Evolutionary conservation across 768 basidiomycete genomes (phyloP).

Genomic region (Collybiopsis luxurians): DNA sequence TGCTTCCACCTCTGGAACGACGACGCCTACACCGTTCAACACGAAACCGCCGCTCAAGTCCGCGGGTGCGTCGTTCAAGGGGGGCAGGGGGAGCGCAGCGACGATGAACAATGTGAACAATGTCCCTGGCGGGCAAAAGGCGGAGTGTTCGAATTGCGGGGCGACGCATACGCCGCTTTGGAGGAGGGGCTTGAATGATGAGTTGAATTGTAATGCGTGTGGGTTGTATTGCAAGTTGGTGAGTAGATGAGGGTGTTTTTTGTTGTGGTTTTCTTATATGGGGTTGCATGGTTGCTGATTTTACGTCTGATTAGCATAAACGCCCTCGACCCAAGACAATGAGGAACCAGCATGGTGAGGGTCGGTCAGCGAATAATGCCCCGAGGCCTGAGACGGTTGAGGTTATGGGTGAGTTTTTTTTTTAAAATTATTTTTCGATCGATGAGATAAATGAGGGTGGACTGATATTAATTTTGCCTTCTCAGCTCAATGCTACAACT

Average conservation of each 20-base stretch:
- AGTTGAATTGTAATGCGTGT: constrained; percentile 87
- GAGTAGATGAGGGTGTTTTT: constrained; percentile 22
- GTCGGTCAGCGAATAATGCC: constrained; percentile 52
- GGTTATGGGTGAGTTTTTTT: constrained; percentile 56
- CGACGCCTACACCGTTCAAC: background rate
- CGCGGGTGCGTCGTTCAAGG: background rate
- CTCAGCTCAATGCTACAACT: constrained; percentile 84
- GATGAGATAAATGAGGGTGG: too few relatives aligned
- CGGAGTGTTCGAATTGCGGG: constrained; percentile 86
- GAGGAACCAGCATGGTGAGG: constrained; percentile 75
- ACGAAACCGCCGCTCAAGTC: background rate
- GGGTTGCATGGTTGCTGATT: background rate
- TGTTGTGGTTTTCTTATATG: constrained; percentile 10
- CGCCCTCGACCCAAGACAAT: constrained; percentile 87
- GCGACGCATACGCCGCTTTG: constrained; percentile 88
- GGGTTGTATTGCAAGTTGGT: constrained; percentile 87
- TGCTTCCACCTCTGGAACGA: background rate
- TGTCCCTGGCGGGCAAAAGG: constrained; percentile 62
- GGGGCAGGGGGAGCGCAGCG: background rate
- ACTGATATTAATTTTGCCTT: constrained; percentile 16
- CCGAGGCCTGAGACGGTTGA: constrained; percentile 72
- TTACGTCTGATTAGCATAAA: constrained; percentile 56
- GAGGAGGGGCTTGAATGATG: constrained; percentile 83
- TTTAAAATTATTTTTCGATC: constrained; percentile 12
- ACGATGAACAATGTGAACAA: constrained; percentile 16